phyloP scores from a whole-genome alignment of 176 grass and related monocot species.

The Lolium rigidum region DNA sequence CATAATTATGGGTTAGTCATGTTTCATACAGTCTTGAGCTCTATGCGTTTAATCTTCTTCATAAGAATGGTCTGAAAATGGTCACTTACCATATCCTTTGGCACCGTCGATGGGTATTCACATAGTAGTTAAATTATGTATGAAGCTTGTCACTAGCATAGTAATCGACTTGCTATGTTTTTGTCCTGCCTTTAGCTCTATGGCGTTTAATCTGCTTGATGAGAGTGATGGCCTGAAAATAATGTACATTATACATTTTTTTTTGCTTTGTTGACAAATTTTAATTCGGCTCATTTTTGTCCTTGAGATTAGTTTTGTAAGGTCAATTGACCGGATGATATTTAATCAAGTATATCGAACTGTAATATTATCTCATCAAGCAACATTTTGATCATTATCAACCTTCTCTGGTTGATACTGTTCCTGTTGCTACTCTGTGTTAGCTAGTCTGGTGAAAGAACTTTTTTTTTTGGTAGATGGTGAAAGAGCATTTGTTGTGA shows the following conservation, averaged over 20 bases:
- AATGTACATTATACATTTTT: neutral
- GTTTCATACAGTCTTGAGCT: no score
- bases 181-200: neutral
- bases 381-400: neutral
- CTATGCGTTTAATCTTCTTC: no score
- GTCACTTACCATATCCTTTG: neutral
- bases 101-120: neutral
- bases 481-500: neutral
- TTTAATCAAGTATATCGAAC: neutral
- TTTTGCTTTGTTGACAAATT: neutral
- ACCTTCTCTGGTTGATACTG: neutral
- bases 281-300: neutral
- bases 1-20: no score
- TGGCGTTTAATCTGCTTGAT: conserved; percentile 20
- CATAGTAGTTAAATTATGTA: neutral
- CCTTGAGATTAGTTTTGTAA: neutral
- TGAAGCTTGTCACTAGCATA: neutral
- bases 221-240: neutral
- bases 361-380: neutral
- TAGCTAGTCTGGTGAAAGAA: neutral
- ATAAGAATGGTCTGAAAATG: no score
- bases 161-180: conserved; percentile 2
- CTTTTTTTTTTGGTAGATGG: neutral
- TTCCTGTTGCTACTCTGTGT: neutral
- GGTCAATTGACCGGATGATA: neutral